These are phyloP conservation scores for Helminthosporium solani DNA, from an alignment of 2,329 filamentous ascomycete species.

Conservation along the genomic window DNA sequence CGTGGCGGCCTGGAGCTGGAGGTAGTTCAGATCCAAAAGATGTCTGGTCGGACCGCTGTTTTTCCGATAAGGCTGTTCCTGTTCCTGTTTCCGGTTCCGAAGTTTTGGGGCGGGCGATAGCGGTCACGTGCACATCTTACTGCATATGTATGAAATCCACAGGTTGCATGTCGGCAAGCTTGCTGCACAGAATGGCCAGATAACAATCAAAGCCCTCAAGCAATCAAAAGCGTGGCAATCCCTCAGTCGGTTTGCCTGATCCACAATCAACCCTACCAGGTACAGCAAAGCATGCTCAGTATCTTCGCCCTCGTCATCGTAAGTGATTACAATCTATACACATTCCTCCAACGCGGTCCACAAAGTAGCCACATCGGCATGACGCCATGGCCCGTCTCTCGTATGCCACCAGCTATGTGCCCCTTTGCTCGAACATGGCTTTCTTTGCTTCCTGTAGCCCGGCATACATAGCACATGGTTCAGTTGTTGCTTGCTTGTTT, in stretches of 20 bases:
- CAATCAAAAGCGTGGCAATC: no score
- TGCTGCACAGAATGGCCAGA: no score
- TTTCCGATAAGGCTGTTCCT: constrained; percentile 30
- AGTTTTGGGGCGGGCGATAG: not conserved
- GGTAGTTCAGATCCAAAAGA: constrained; percentile 17
- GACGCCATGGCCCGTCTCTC: constrained; percentile 19
- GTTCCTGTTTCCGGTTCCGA: not conserved
- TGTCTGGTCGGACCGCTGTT: constrained; percentile 19
- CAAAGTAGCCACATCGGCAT: constrained; percentile 34
- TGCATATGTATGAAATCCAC: not conserved
- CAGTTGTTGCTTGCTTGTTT: not conserved
- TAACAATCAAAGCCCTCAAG: no score
- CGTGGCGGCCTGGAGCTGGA: constrained; percentile 12
- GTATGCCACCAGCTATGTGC: not conserved
- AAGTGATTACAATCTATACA: constrained; percentile 23
- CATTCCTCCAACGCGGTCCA: constrained; percentile 1
- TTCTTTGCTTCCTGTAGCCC: not conserved
- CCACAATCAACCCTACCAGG: no score
- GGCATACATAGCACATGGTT: not conserved
- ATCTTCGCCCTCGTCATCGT: constrained; percentile 17
- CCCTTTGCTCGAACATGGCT: not conserved
- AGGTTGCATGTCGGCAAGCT: no score
- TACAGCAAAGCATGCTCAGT: constrained; percentile 16
- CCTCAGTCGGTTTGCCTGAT: no score
- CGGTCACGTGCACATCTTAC: no score